These are phyloP conservation scores for Penicillium italicum DNA, from an alignment of 2,329 filamentous ascomycete genomes.

Conservation along the genomic window DNA sequence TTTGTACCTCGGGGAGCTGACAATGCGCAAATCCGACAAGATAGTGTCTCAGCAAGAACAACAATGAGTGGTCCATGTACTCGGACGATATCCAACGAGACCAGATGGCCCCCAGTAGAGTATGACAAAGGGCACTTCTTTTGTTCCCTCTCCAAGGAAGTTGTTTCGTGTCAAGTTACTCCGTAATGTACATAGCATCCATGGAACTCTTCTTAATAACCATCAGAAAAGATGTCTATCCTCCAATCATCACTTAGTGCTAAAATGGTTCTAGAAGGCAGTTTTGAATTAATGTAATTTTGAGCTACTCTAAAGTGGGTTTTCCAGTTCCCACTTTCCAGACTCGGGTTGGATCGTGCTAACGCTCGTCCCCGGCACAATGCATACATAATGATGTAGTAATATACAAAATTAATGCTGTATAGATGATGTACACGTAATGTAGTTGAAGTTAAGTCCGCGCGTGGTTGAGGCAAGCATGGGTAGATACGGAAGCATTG, in stretches of 20 bases:
- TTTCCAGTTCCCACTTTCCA: constrained; percentile 7
- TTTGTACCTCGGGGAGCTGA: neutral
- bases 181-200: no score
- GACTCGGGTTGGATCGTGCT: constrained; percentile 12
- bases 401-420: neutral
- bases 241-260: constrained; percentile 4
- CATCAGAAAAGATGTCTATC: neutral
- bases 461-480: constrained; percentile 1
- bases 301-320: constrained; percentile 4
- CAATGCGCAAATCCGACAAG: neutral
- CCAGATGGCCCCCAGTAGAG: constrained; percentile 5
- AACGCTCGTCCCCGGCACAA: constrained; percentile 4
- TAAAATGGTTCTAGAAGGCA: constrained; percentile 24
- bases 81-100: constrained; percentile 17
- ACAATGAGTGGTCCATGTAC: neutral
- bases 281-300: constrained; percentile 11
- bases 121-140: neutral
- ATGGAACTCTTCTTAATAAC: neutral
- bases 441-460: neutral
- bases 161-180: neutral
- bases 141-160: neutral
- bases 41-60: neutral
- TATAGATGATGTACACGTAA: neutral
- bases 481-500: neutral
- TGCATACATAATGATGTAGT: neutral